phyloP scores from a whole-genome alignment of 805 yeast genomes.

The Saccharomycopsis synnaedendra region DNA sequence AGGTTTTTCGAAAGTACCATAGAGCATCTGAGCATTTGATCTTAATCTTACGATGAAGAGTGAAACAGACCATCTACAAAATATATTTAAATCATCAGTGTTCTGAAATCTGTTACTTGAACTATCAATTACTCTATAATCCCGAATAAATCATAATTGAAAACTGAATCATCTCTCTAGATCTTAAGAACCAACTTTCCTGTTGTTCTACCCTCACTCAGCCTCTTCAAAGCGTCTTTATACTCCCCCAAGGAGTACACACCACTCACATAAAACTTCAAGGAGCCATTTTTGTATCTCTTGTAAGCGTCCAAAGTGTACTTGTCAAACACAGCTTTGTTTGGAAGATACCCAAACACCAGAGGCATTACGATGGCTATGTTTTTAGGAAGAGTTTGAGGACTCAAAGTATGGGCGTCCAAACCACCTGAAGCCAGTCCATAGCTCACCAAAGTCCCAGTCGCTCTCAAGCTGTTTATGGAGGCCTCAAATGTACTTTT shows the following conservation, averaged over 20 bases:
- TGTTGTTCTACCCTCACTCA: conserved; percentile 59
- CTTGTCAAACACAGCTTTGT: conserved; percentile 44
- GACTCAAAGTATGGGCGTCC: too few species aligned
- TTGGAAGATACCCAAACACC: conserved; percentile 39
- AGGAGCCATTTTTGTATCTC: conserved; percentile 32
- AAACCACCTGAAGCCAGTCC: conserved; percentile 74
- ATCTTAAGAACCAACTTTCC: conserved; percentile 64
- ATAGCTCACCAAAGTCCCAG: conserved; percentile 64
- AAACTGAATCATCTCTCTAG: not conserved
- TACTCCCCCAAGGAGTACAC: conserved; percentile 54
- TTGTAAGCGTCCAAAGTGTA: conserved; percentile 32
- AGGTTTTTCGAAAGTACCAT: too few species aligned
- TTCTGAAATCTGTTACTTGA: too few species aligned
- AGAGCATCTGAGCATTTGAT: too few species aligned
- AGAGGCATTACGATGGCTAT: conserved; percentile 54
- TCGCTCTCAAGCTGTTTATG: conserved; percentile 45
- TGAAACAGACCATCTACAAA: too few species aligned
- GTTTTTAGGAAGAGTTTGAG: conserved; percentile 35
- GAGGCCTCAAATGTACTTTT: conserved; percentile 65
- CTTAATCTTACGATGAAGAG: too few species aligned
- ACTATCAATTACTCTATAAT: too few species aligned
- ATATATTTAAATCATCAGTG: too few species aligned
- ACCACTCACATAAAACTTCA: conserved; percentile 41
- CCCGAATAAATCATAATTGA: too few species aligned
- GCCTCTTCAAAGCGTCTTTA: conserved; percentile 40